Conservation (phyloP, 1,284 basidiomycete species). For the Macrocystidia cucumis region DNA sequence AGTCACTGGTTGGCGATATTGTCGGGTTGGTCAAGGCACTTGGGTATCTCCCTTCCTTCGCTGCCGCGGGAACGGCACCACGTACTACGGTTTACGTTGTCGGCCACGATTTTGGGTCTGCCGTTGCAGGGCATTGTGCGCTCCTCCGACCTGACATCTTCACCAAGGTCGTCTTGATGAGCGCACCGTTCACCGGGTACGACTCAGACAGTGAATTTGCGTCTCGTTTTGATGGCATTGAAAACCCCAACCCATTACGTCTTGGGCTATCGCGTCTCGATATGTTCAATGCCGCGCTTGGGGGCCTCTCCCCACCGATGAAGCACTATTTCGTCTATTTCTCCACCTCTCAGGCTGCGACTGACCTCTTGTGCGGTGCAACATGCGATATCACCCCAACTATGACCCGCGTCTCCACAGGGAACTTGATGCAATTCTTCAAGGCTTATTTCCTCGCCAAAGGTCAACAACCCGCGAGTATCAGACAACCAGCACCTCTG, state of each 20-base stretch:
- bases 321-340: constrained; percentile 54
- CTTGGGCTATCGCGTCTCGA: constrained; percentile 12
- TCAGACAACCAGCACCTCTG: constrained; percentile 33
- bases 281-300: constrained; percentile 23
- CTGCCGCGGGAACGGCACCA: too few relatives aligned
- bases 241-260: too few relatives aligned
- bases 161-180: constrained; percentile 49
- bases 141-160: constrained; percentile 51
- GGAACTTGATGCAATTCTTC: constrained; percentile 42
- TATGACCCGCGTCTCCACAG: constrained; percentile 32
- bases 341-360: constrained; percentile 36
- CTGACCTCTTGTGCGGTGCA: too few relatives aligned
- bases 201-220: too few relatives aligned
- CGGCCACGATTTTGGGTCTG: constrained; percentile 56
- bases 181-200: constrained; percentile 43
- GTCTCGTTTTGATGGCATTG: constrained; percentile 14
- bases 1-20: constrained; percentile 45
- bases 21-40: constrained; percentile 43
- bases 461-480: constrained; percentile 44
- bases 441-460: constrained; percentile 54
- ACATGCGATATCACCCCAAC: too few relatives aligned
- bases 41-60: constrained; percentile 37
- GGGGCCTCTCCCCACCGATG: constrained; percentile 36
- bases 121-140: constrained; percentile 42
- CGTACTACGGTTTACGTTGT: too few relatives aligned